Base-by-base conservation (phyloP, 2,329 filamentous ascomycete species). In the Fonsecaea nubica region DNA sequence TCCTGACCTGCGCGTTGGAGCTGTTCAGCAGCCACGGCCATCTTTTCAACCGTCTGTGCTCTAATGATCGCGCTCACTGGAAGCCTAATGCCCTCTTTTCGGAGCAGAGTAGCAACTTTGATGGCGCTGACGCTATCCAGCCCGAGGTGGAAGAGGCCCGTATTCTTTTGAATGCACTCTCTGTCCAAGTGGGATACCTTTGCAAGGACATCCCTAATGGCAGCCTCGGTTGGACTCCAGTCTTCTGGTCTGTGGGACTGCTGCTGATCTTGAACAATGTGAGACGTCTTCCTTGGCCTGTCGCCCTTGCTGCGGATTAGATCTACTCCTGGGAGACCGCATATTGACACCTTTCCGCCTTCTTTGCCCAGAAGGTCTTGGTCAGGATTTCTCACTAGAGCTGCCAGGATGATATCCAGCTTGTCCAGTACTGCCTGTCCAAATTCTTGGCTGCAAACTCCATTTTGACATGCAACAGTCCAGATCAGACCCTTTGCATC, bases 121-220 rank as follows among this genome's bases (percentile, higher is more conserved):
- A 97, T 95, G 1, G 92, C 90, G 69, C 90, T 94, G 76, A 97
- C 96, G 0, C 93, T 97, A 76, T 97, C 93, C 1, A 97, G 86
- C 0, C 93, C 93, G 1, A 97, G 83, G 69, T 95, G 89, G 76
- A 95, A 96, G 12, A 97, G 85, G 0, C 85, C 92, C 58, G 88
- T 85, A 0, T 83, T 80, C 63, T 83, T 83, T 2, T 80, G 77
- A 59, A 97, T 90, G 1, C 86, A 81, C 0, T 81, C 74, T 18
- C 82, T 77, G 0, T 88, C 80, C 0, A 90, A 78, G 15, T 85
- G 86, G 0, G 92, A 91, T 0, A 93, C 82, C 35, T 78, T 71
- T 8, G 83, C 79, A 9, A 88, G 75, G 3, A 82, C 79, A 40
- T 80, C 72, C 48, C 81, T 79, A 56, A 88, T 82, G 8, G 73